Conservation (phyloP, 2,329 filamentous ascomycete species). For the Geosmithia morbida region DNA sequence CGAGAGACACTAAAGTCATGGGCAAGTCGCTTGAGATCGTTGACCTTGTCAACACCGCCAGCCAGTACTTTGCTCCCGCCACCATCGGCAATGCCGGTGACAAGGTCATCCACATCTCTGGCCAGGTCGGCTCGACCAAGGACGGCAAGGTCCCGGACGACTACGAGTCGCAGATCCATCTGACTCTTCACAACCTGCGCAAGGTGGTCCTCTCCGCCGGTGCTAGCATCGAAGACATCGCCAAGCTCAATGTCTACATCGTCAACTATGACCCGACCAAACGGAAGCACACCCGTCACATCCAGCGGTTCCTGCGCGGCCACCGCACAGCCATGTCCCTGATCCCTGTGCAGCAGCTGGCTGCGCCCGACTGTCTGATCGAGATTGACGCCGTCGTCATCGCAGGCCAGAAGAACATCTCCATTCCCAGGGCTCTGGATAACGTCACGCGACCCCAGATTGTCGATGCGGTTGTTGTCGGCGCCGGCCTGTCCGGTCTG, state of each 20-base stretch:
- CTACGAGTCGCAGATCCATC: constrained; percentile 25
- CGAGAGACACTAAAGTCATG: neutral
- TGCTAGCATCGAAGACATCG: constrained; percentile 18
- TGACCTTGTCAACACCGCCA: constrained; percentile 6
- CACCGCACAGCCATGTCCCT: constrained; percentile 27
- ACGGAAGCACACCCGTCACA: constrained; percentile 18
- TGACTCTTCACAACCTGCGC: constrained; percentile 21
- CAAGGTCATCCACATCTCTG: constrained; percentile 15
- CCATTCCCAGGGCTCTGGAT: constrained; percentile 1
- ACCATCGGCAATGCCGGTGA: constrained; percentile 4
- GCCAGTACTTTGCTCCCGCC: constrained; percentile 9
- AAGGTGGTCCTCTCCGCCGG: constrained; percentile 19
- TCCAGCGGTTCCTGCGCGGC: constrained; percentile 19
- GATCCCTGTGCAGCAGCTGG: constrained; percentile 24
- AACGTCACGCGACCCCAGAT: neutral
- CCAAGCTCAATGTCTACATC: constrained; percentile 25
- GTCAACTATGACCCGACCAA: constrained; percentile 24
- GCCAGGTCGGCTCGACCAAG: constrained; percentile 17
- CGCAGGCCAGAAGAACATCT: constrained; percentile 5
- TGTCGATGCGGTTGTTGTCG: constrained; percentile 22
- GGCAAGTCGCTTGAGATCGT: constrained; percentile 1
- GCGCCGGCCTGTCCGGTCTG: constrained; percentile 26
- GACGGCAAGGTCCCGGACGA: constrained; percentile 16
- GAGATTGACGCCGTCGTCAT: constrained; percentile 25
- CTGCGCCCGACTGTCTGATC: constrained; percentile 21